Evolutionary conservation across 2,329 filamentous ascomycete genomes (phyloP), one percentile per base, ranked within the genome.

Genomic region (Karstenula rhodostoma): DNA sequence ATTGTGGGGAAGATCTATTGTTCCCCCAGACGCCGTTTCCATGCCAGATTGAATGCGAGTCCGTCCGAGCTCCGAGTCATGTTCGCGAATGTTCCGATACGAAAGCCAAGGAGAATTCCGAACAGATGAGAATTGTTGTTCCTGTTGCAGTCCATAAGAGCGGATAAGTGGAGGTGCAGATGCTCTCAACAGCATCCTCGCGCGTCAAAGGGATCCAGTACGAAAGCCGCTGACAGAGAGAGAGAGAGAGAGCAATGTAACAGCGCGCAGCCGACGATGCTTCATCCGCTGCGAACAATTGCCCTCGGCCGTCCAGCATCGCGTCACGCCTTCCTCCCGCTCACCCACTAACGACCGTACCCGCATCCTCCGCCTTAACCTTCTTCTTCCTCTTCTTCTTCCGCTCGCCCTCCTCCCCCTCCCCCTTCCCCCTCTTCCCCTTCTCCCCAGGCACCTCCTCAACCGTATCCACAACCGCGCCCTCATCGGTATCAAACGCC

Each of bases 101-200:
- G 12, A 10, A 32, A 10, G 4, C 29, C 8, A 9, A 6, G 29
- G 12, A 32, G 29, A 10, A 9, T 32, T 32, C 29, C 8, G 29
- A 32, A 32, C 8, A 10, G 29, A 32, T 32, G 29, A 32, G 12
- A 10, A 2, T 2, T 9, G 8, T 32, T 32, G 8, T 6, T 32
- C 29, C 29, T 10, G 29, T 32, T 32, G 29, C 29, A 10, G 80
- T 98, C 94, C 82, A 99, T 92, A 71, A 96, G 90, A 4, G 90
- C 86, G 0, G 95, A 94, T 99, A 98, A 64, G 95, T 89, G 79
- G 92, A 94, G 59, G 95, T 97, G 86, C 95, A 99, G 76, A 98
- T 96, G 70, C 29, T 32, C 29, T 32, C 4, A 10, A 32, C 29
- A 10, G 29, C 29, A 32, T 9, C 12, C 29, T 32, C 29, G 29